Evolutionary conservation across 2,329 filamentous ascomycete species (phyloP).

Genomic region (Chrysoporthe austroafricana): DNA sequence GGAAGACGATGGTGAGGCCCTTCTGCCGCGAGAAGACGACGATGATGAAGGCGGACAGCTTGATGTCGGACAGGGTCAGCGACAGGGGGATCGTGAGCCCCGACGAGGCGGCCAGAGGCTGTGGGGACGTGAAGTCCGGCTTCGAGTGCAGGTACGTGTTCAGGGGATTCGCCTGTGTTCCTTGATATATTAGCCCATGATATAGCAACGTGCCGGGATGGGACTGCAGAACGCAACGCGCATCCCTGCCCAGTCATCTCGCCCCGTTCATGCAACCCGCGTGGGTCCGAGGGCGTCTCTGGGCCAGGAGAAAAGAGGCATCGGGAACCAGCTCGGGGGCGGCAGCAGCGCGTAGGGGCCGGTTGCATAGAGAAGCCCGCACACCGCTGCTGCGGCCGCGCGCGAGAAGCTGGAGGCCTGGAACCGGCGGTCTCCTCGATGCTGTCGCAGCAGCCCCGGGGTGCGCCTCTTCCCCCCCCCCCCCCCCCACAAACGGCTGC

Average conservation of each 20-base stretch:
- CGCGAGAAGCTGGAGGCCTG: not conserved
- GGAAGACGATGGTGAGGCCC: slow-evolving; percentile 92
- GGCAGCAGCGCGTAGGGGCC: slow-evolving; percentile 2
- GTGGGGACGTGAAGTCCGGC: slow-evolving; percentile 88
- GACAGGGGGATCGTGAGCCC: slow-evolving; percentile 96
- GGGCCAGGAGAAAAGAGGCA: not conserved
- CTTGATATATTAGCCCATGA: slow-evolving; percentile 52
- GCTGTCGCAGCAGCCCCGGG: slow-evolving; percentile 2
- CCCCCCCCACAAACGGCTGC: not conserved
- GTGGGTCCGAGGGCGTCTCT: slow-evolving; percentile 22
- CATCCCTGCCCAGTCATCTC: slow-evolving; percentile 41
- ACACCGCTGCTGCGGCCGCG: slow-evolving; percentile 5
- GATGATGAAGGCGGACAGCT: slow-evolving; percentile 95
- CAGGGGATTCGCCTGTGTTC: slow-evolving; percentile 80
- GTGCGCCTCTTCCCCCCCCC: not conserved
- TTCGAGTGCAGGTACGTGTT: slow-evolving; percentile 95
- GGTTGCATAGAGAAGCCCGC: slow-evolving; percentile 9
- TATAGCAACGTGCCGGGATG: slow-evolving; percentile 40
- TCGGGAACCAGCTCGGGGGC: not conserved
- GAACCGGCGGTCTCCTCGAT: slow-evolving; percentile 4
- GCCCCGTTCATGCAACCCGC: slow-evolving; percentile 40
- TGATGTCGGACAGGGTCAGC: slow-evolving; percentile 94
- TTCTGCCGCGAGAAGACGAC: slow-evolving; percentile 98
- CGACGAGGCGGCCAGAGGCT: slow-evolving; percentile 87
- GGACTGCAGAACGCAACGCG: slow-evolving; percentile 36